Evolutionary conservation across 2,329 filamentous ascomycete species (phyloP), one percentile per base, ranked within the genome.

Genomic region (Hypocreales sp.): DNA sequence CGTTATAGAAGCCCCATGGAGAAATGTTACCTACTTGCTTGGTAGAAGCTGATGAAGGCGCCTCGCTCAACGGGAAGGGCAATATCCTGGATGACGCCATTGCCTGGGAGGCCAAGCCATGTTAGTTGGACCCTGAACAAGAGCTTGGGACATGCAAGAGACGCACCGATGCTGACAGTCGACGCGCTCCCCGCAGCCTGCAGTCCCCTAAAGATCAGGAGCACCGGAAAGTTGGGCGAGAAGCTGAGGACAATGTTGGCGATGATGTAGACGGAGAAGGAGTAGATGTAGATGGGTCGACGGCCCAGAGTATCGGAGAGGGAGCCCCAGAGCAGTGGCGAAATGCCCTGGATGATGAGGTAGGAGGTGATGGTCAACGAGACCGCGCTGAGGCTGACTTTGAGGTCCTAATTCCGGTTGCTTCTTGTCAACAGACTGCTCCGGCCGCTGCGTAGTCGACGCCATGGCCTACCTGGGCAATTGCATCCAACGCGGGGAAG

Each of bases 301-400:
- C 63, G 53, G 1, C 62, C 63, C 5, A 55, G 28, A 1, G 46
- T 45, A 35, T 67, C 61, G 5, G 61, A 60, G 11, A 67, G 42
- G 0, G 60, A 51, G 7, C 56, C 58, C 55, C 58, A 66, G 27
- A 67, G 46, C 4, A 55, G 46, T 1, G 64, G 61, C 4, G 59
- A 54, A 11, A 67, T 40, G 5, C 58, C 64, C 42, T 67, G 64
- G 4, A 64, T 45, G 26, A 66, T 48, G 42, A 64, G 56, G 35
- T 67, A 68, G 3, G 51, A 44, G 0, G 57, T 61, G 8, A 61
- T 49, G 5, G 55, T 59, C 8, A 61, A 39, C 25, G 47, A 51
- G 11, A 60, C 44, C 16, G 39, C 31, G 8, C 37, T 35, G 1
- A 43, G 14, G 28, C 41, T 50, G 9, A 52, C 41, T 11, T 39